Base-by-base conservation (phyloP, 495 filamentous ascomycete genomes). In the Penicillium macrosclerotiorum region DNA sequence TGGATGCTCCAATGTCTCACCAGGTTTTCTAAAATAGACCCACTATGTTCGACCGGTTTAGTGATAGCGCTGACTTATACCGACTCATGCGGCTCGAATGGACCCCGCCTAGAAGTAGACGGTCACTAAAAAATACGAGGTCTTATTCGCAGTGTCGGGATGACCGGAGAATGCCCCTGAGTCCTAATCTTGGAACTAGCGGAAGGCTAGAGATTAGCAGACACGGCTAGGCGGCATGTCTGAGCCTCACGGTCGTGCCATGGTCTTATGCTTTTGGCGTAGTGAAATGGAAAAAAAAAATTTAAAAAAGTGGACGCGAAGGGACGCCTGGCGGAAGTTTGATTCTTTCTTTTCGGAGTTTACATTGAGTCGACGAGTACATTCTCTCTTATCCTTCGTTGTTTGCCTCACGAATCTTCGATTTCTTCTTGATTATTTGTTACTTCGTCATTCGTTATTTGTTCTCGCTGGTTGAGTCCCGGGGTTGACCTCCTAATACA, bases 31-130 rank as follows among this genome's bases (percentile, higher is more conserved):
- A 13, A 35, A 9, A 22, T 31, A 17, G 22, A 20, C 11, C 16
- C 11, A n/a, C 32, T 26, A 23, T 26, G 14, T 20, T 33, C 16
- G 23, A 24, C 13, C 7, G 19, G 13, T 22, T 47, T 29, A 20
- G 45, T 14, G 8, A 27, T 41, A 38, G 45, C 29, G 45, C 29
- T 34, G 36, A 40, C 37, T 30, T 7, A 6, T 20, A 45, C 32
- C 32, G 23, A 45, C 22, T 8, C 17, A 40, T 47, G 45, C 36
- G 45, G 45, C 45, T 47, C 45, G 12, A 27, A 30, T n/a, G n/a
- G 27, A 6, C 8, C 20, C 2, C 4, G 9, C 9, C 20, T 30
- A 14, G 12, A 9, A 47, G 33, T 40, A 4, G 45, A 9, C 7
- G 13, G 7, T 25, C 6, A 3, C 14, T 0, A 12, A 34, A 20